Evolutionary conservation across 495 filamentous ascomycete species (phyloP).

Genomic region (Cryomyces antarcticus): DNA sequence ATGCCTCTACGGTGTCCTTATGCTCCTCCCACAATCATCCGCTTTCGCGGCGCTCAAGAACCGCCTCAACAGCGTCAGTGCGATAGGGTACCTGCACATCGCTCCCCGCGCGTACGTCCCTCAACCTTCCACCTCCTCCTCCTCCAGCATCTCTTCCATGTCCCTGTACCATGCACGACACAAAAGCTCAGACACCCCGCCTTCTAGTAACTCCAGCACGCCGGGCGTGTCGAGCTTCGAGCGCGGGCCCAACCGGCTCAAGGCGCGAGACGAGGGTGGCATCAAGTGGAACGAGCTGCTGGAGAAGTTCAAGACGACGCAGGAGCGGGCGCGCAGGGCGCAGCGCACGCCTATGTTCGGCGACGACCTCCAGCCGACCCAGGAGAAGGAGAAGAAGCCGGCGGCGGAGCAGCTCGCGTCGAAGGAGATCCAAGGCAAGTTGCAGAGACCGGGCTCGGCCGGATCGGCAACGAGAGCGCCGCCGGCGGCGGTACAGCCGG

Average conservation of each 20-base stretch:
- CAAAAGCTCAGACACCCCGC: slow-evolving; percentile 6
- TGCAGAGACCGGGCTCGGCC: background rate
- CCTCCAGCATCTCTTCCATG: slow-evolving; percentile 12
- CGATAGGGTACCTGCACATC: slow-evolving; percentile 85
- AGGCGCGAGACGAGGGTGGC: slow-evolving; percentile 59
- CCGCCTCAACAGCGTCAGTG: slow-evolving; percentile 85
- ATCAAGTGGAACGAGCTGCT: slow-evolving; percentile 87
- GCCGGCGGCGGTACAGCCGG: background rate
- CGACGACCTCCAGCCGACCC: slow-evolving; percentile 2
- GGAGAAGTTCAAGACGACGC: slow-evolving; percentile 83
- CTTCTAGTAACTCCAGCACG: slow-evolving; percentile 1
- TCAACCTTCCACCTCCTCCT: slow-evolving; percentile 6
- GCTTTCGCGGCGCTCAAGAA: slow-evolving; percentile 96
- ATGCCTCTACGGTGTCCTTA: slow-evolving; percentile 89
- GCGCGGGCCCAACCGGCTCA: slow-evolving; percentile 66
- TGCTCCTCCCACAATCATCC: slow-evolving; percentile 93
- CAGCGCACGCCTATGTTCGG: slow-evolving; percentile 18
- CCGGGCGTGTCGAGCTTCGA: slow-evolving; percentile 26
- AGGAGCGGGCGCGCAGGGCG: slow-evolving; percentile 50
- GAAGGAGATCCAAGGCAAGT: background rate
- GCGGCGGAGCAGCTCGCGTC: background rate
- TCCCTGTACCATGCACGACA: slow-evolving; percentile 14
- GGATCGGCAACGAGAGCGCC: background rate
- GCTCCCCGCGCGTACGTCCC: slow-evolving; percentile 57
- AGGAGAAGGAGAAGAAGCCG: slow-evolving; percentile 8